Base-by-base conservation (phyloP, 2,329 filamentous ascomycete species). In the Epichloe amarillans region DNA sequence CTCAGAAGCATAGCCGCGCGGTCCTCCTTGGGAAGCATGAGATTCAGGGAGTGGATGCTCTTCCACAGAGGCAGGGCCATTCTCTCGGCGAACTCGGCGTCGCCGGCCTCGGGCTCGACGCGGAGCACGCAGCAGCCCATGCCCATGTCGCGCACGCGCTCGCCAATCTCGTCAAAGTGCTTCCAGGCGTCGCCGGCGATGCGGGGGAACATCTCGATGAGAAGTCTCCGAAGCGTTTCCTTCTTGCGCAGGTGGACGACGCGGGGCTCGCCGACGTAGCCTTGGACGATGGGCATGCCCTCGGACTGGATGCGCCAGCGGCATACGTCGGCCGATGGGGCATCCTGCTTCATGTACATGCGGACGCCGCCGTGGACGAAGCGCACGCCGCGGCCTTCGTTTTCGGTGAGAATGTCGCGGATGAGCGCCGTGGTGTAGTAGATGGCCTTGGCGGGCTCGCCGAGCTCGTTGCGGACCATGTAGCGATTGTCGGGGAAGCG, bases 311-410 rank as follows among this genome's bases (percentile, higher is more conserved):
- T 93, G 45, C 93, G 82, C 93, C 93, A 98, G 52, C 84, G 80
- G 72, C 90, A 95, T 36, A 93, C 85, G 50, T 90, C 84, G 37
- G 84, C 83, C 5, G 83, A 86, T 53, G 95, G 90, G 0, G 88
- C 85, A 62, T 96, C 89, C 67, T 97, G 91, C 73, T 95, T 95
- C 74, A 97, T 93, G 66, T 95, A 98, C 88, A 97, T 97, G 71
- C 95, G 95, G 36, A 98, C 90, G 56, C 93, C 93, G 47, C 86
- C 91, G 68, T 98, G 93, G 47, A 98, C 86, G 64, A 98, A 95
- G 66, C 93, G 95, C 68, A 97, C 84, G 44, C 89, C 89, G 30
- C 86, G 83, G 42, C 88, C 87, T 67, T 96, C 89, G 65, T 98
- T 98, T 62, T 84, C 78, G 4, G 76, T 79, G 3, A 98, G 76